Base-by-base conservation (phyloP, 1,284 basidiomycete species). In the Leccinum pallidistipes region DNA sequence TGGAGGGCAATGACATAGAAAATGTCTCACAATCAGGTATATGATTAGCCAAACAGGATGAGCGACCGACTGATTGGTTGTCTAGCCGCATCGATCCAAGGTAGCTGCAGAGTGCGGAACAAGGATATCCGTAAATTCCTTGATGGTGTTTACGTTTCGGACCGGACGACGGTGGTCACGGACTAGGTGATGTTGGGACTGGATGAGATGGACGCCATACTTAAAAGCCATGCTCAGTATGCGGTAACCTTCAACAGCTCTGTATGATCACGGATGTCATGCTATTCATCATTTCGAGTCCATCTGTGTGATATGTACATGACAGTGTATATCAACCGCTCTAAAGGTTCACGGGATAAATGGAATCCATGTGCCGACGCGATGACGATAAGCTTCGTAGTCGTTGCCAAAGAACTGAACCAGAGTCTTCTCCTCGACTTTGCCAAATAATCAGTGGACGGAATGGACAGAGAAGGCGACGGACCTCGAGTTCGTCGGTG, bases 61-160 rank as follows among this genome's bases (percentile, higher is more conserved):
- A 29, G 24, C 32, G 12, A 34, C 2, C 11, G 9, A 29, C 58
- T 65, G 56, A 62, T 61, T 55, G 58, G 43, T 32, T 38, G 45
- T 51, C 63, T 64, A 92, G 95, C 96, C 64, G 96, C 95, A 56
- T 93, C 93, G 52, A 97, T 98, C 77, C 96, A 97, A 78, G 95
- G 95, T 71, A 83, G 91, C 65, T 96, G 94, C 82, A 87, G 91
- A 68, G 95, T 98, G 73, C 91, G 94, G 79, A 95, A 97, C 89
- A 98, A 98, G 85, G 95, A 98, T 84, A 96, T 96, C 80, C 93
- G 94, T 77, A 95, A 97, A 84, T 93, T 93, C 81, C 80, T 93
- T 76, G 91, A 93, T 70, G 91, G 91, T 81, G 89, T 98, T 82
- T 98, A 98, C 78, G 94, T 95, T 67, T 95, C 94, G 47, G 90